Conservation (phyloP, 208 protist species). For the Leishmania guyanensis region DNA sequence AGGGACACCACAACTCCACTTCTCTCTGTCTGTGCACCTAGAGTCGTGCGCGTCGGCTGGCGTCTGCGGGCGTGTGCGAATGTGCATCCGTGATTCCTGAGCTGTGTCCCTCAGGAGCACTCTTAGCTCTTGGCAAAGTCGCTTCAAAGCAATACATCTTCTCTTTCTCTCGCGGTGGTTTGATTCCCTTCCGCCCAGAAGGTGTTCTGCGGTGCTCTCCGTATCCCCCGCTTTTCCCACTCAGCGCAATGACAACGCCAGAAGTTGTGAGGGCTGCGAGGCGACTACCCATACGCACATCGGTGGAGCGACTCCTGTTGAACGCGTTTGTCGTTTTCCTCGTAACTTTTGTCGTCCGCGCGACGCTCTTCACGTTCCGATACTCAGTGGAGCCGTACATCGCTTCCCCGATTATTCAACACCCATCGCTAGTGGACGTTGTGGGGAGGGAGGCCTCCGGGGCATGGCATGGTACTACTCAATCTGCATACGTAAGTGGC, state of each 20-base stretch:
- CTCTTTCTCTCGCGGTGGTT: background rate
- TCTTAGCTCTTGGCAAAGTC: background rate
- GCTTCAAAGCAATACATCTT: background rate
- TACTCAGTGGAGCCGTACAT: slow-evolving; percentile 24
- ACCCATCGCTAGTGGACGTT: slow-evolving; percentile 20
- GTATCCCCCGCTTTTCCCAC: background rate
- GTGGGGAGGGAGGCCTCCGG: slow-evolving; percentile 3
- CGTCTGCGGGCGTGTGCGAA: background rate
- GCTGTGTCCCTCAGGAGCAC: background rate
- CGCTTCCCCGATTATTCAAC: slow-evolving; percentile 18
- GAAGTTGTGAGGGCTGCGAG: background rate
- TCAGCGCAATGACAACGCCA: background rate
- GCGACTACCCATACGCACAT: background rate
- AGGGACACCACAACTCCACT: background rate
- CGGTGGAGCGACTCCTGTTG: slow-evolving; percentile 20
- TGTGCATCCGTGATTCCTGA: background rate
- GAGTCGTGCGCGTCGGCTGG: background rate
- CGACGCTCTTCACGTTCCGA: slow-evolving; percentile 10
- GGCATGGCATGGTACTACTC: background rate
- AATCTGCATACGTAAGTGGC: slow-evolving; percentile 20
- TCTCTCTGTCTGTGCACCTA: too few relatives aligned
- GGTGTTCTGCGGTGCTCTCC: background rate
- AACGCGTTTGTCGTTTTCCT: slow-evolving; percentile 20
- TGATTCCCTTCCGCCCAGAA: background rate
- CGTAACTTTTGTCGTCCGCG: slow-evolving; percentile 21